Evolutionary conservation across 306 rosid genomes (phyloP), one percentile per base, ranked within the genome.

Genomic region (Pueraria montana): DNA sequence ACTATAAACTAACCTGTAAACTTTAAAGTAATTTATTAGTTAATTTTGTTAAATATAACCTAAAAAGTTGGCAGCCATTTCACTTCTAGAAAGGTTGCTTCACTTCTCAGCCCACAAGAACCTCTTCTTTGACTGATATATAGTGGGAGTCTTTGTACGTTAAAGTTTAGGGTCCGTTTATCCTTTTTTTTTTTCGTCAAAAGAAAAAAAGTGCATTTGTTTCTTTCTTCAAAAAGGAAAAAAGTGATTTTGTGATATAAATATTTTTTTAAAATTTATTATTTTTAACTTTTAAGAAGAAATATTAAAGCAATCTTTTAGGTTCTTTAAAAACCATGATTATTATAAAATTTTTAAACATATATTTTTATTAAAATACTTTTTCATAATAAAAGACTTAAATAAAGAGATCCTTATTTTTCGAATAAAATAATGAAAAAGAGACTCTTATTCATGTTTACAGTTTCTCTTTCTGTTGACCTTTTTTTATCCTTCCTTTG

Each of bases 51-150:
- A 32, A 32, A 14, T 63, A 30, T 63, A 63, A 14, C 43, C 21
- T 30, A 30, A 63, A 63, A 63, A 63, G 69, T 7, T 30, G 16
- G 69, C 45, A 63, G 43, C 21, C 69, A 30, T 27, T 16, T 62
- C 45, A 26, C 12, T 63, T 63, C 70, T 63, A 63, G 70, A 64
- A 64, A 64, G 18, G 69, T 63, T 30, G 43, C 43, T 63, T 30
- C 11, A 30, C 11, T 64, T 64, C 13, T 32, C 13, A 18, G 13
- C 71, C 43, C 45, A 64, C 71, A 17, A 8, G 67, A 61, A 61
- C 18, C 17, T 24, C 27, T 1, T 26, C 9, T 17, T 32, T 64
- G 71, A 32, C 71, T 64, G 23, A 64, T 32, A 7, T 64, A 2
- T 10, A 16, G 14, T 63, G 48, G 62, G 38, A 63, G 48, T 24